Evolutionary conservation across 2,329 filamentous ascomycete genomes (phyloP), one percentile per base, ranked within the genome.

Genomic region (Tolypocladium ophioglossoides): DNA sequence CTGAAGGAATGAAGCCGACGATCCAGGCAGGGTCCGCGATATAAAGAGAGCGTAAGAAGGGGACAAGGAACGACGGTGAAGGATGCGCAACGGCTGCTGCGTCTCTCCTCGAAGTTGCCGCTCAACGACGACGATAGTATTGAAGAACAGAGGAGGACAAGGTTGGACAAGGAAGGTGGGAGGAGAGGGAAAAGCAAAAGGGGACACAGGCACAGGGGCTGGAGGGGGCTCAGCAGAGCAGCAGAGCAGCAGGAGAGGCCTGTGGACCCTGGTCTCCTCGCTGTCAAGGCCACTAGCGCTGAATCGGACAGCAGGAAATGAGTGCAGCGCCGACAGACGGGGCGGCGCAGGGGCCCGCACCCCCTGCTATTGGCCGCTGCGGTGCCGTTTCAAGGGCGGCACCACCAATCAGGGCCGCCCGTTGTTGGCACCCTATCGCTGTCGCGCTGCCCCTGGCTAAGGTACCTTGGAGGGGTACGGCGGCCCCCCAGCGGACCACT

Each of bases 1-100:
- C 62, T 61, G 57, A 66, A 67, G 62, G 64, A 65, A 65, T 63
- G 64, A 60, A 64, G 61, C 63, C 63, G 62, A 56, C 56, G 58
- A 62, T 64, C 61, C 49, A 67, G 63, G 61, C 16, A 40, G 16
- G 30, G 27, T 22, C 30, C 27, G 47, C 24, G 20, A 38, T 12
- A 49, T 40, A 50, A 48, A 54, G 47, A 47, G 22, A 53, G 47
- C 20, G 49, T 35, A 35, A 55, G 41, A 39, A 59, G 50, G 40
- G 40, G 47, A 46, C 34, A 54, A 50, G 35, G 24, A 49, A 50
- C 38, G 40, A 51, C 32, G 52, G 52, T 27, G 12, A 49, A 51
- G 37, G 37, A 41, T 50, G 14, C 38, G 41, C 41, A 35, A 35
- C 34, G 34, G 34, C 34, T 35, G 34, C 34, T 46, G 44, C 44